Evolutionary conservation across 1,284 basidiomycete genomes (phyloP).

Genomic region (Termitomyces sp.): DNA sequence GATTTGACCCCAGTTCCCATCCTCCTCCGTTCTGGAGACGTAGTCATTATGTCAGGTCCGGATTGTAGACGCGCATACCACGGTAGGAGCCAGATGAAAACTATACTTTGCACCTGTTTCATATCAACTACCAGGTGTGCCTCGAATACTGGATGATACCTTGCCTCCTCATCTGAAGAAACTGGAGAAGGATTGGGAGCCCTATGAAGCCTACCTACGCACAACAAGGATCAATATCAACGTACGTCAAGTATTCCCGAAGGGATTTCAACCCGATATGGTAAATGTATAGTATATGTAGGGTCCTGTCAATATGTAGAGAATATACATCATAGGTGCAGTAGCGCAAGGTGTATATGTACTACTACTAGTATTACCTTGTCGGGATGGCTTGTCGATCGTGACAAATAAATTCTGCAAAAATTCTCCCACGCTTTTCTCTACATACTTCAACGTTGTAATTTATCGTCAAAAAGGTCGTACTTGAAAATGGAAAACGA

Average conservation of each 20-base stretch:
- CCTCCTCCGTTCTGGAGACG: constrained; percentile 82
- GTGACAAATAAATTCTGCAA: constrained; percentile 21
- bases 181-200: constrained; percentile 41
- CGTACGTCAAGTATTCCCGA: constrained; percentile 82
- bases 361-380: no score
- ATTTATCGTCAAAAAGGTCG: constrained; percentile 20
- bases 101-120: background rate
- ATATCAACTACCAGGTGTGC: constrained; percentile 56
- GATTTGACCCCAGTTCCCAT: constrained; percentile 75
- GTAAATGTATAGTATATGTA: background rate
- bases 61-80: constrained; percentile 81
- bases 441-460: constrained; percentile 21
- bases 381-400: background rate
- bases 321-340: no score
- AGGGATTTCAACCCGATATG: constrained; percentile 48
- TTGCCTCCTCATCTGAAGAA: constrained; percentile 58
- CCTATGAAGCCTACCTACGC: constrained; percentile 59
- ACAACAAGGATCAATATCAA: constrained; percentile 83
- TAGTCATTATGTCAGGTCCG: constrained; percentile 89
- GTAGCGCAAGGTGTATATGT: no score
- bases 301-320: no score
- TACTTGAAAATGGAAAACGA: constrained; percentile 71
- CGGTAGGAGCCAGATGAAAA: constrained; percentile 38
- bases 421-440: constrained; percentile 33
- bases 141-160: constrained; percentile 77